Base-by-base conservation (phyloP, 164 flowering plant genomes). In the Paratinospora sagittata region DNA sequence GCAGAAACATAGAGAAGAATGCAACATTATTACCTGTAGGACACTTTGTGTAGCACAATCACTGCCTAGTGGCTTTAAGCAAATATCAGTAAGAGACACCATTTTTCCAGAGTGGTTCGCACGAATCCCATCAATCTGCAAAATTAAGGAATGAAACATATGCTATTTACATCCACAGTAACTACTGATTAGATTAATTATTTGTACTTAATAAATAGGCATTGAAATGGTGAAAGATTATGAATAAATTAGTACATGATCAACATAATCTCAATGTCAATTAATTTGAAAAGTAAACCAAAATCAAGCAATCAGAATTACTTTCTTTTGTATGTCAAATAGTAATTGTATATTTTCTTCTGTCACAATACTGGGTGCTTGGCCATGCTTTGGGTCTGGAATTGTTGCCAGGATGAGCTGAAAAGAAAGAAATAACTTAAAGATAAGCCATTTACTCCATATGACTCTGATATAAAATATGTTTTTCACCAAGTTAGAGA, bases 21-120 rank as follows among this genome's bases (percentile, higher is more conserved):
- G 69, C 39, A 61, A 45, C 24, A 69, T 70, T 55, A 34, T 34
- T 74, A 93, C 98, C 95, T 93, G 98, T 60, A 91, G 83, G 75
- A 93, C 85, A 80, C 90, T 93, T 82, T 93, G 98, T 60, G 92
- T 93, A 24, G 95, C 98, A 81, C 98, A 93, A 75, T 88, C 96
- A 70, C 84, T 72, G 49, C 91, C 98, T 68, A 93, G 85, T 75
- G 97, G 98, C 87, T 93, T 93, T 87, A 91, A 72, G 84, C 98
- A 93, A 70, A 93, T 91, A 77, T 93, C 96, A 26, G 83, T 80
- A 58, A 91, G 80, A 70, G 97, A 86, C 65, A 91, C 82, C 81
- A 78, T 70, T 11, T 82, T 70, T n/a, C 96, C 96, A 80, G 96
- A 90, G 81, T 80, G 88, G 79, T 91, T 93, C 33, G 89, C 97